Evolutionary conservation across 1,284 basidiomycete genomes (phyloP).

Genomic region (Xerocomus amazonicus): DNA sequence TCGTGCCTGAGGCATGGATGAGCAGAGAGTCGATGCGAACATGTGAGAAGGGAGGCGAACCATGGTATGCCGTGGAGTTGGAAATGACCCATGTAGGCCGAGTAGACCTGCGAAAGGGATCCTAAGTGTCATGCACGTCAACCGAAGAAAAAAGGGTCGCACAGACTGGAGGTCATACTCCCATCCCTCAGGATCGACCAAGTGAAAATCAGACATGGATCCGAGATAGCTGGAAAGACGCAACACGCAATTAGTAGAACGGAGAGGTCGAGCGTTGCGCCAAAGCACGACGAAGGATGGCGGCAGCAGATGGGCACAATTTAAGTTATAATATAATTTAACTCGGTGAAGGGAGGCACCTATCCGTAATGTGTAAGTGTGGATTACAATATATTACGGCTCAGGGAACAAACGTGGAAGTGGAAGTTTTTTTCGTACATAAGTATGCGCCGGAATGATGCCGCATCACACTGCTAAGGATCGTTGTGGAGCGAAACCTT

Average conservation of each 20-base stretch:
- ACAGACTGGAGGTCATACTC: slow-evolving; percentile 84
- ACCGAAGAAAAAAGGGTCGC: slow-evolving; percentile 17
- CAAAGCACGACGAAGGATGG: neutral
- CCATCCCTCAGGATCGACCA: slow-evolving; percentile 78
- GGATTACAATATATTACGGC: slow-evolving; percentile 15
- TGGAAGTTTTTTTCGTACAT: slow-evolving; percentile 8
- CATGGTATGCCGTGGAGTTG: slow-evolving; percentile 71
- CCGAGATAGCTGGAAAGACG: neutral
- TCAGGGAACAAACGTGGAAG: slow-evolving; percentile 11
- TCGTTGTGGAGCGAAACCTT: slow-evolving; percentile 2
- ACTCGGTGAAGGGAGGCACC: slow-evolving; percentile 1
- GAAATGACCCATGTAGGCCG: slow-evolving; percentile 82
- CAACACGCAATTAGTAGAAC: neutral
- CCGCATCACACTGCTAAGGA: slow-evolving; percentile 17
- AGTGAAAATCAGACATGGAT: slow-evolving; percentile 60
- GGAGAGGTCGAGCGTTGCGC: neutral
- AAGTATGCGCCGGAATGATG: slow-evolving; percentile 17
- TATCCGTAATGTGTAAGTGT: slow-evolving; percentile 16
- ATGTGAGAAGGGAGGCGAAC: slow-evolving; percentile 38
- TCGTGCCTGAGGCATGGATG: slow-evolving; percentile 55
- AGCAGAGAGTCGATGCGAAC: neutral
- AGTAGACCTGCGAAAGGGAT: slow-evolving; percentile 56
- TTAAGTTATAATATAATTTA: slow-evolving; percentile 24
- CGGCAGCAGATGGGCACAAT: neutral
- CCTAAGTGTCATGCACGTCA: neutral